phyloP scores from a whole-genome alignment of 108 stramenopile genomes.

The Nitzschia sp. region DNA sequence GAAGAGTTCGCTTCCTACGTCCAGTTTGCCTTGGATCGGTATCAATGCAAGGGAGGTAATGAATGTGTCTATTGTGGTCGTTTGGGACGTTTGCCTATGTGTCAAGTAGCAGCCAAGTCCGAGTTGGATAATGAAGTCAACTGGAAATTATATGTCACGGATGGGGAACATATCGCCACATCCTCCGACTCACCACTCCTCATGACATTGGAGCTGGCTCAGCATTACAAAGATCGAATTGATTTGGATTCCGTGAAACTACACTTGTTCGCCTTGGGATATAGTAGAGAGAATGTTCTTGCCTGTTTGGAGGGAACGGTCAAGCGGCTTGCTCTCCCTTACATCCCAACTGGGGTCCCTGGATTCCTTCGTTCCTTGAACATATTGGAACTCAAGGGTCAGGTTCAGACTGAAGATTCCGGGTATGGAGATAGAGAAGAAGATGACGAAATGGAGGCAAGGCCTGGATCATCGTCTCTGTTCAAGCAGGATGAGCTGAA shows the following conservation, averaged over 20 bases:
- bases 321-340: not conserved
- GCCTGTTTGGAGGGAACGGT: not conserved
- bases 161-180: not conserved
- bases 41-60: not conserved
- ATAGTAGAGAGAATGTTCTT: not conserved
- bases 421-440: not conserved
- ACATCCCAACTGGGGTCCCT: not conserved
- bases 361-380: not conserved
- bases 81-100: not conserved
- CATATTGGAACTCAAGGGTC: slow-evolving; percentile 1
- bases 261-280: not conserved
- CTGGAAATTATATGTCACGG: not conserved
- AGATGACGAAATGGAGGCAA: no score
- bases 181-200: not conserved
- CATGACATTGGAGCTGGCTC: not conserved
- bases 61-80: not conserved
- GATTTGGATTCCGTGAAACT: not conserved
- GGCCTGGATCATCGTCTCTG: not conserved
- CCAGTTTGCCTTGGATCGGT: not conserved
- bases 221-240: slow-evolving; percentile 1
- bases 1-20: not conserved
- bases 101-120: not conserved
- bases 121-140: not conserved
- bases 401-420: not conserved
- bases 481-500: not conserved